Percentiles rank a stretch among this genome's conserved stretches.
phyloP scores from a whole-genome alignment of 2,329 filamentous ascomycete species.

The Cordyceps sp. region DNA sequence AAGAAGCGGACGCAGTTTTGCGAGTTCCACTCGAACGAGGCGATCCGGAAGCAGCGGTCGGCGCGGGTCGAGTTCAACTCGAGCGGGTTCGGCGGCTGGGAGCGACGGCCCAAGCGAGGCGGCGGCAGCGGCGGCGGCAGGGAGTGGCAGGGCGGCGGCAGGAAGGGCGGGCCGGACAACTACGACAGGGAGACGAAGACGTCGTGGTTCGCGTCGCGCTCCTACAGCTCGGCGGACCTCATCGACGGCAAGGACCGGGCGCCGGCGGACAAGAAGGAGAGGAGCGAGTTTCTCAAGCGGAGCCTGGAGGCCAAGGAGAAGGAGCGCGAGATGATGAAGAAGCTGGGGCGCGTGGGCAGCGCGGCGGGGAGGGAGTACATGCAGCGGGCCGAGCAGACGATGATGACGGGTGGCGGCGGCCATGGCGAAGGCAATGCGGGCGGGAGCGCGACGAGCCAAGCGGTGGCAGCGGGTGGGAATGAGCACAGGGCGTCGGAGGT shows the following conservation, averaged over 20 bases:
- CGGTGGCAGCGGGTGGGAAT: no score
- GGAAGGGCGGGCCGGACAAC: constrained; percentile 13
- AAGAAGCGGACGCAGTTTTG: constrained; percentile 77
- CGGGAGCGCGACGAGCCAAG: no score
- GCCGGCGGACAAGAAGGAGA: constrained; percentile 39
- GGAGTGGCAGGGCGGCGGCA: constrained; percentile 3
- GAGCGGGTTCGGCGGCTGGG: constrained; percentile 30
- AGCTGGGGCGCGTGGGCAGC: constrained; percentile 44
- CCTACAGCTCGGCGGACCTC: constrained; percentile 39
- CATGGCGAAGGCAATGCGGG: constrained; percentile 4
- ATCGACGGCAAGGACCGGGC: constrained; percentile 48
- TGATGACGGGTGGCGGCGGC: constrained; percentile 1
- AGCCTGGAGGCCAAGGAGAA: constrained; percentile 50
- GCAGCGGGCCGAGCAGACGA: constrained; percentile 18
- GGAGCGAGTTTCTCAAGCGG: constrained; percentile 48
- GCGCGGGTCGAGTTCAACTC: constrained; percentile 66
- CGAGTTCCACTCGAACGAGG: constrained; percentile 78
- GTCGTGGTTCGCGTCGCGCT: constrained; percentile 34
- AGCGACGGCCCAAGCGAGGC: constrained; percentile 12
- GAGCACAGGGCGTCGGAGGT: constrained; percentile 6
- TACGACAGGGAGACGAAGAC: constrained; percentile 44
- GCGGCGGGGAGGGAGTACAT: constrained; percentile 60
- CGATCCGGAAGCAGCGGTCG: constrained; percentile 50
- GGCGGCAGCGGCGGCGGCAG: constrained; percentile 3
- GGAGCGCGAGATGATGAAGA: constrained; percentile 55